phyloP scores from a whole-genome alignment of 768 basidiomycete genomes.

The Lentinula raphanica region DNA sequence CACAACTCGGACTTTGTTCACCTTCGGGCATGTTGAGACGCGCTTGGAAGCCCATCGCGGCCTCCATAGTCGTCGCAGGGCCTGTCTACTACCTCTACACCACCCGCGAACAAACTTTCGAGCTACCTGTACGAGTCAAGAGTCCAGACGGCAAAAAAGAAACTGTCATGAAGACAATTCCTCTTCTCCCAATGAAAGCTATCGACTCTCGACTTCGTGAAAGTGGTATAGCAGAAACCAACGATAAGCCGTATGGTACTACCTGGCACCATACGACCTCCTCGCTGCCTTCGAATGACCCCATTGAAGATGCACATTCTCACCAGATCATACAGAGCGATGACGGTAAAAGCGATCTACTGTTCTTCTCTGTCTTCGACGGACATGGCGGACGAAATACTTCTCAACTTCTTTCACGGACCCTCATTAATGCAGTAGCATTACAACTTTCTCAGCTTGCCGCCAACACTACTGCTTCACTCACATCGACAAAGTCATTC shows the following conservation, averaged over 20 bases:
- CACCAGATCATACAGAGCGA: slow-evolving; percentile 64
- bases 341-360: slow-evolving; percentile 63
- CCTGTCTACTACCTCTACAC: slow-evolving; percentile 59
- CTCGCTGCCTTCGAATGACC: slow-evolving; percentile 77
- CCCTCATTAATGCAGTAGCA: slow-evolving; percentile 79
- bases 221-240: slow-evolving; percentile 41
- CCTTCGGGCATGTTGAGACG: slow-evolving; percentile 50
- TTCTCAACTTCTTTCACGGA: slow-evolving; percentile 74
- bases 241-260: slow-evolving; percentile 47
- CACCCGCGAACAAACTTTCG: slow-evolving; percentile 48
- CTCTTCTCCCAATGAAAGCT: slow-evolving; percentile 49
- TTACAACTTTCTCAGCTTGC: slow-evolving; percentile 63
- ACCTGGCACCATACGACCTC: slow-evolving; percentile 78
- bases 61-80: slow-evolving; percentile 48
- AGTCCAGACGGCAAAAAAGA: slow-evolving; percentile 57
- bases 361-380: slow-evolving; percentile 89
- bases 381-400: slow-evolving; percentile 86
- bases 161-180: slow-evolving; percentile 47
- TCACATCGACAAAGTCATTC: slow-evolving; percentile 17
- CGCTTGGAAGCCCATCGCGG: slow-evolving; percentile 65
- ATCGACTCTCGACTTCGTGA: slow-evolving; percentile 56
- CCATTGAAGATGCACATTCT: slow-evolving; percentile 86
- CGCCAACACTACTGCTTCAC: slow-evolving; percentile 28
- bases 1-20: too few species aligned
- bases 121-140: slow-evolving; percentile 48